Base-by-base conservation (phyloP, 306 rosid species). In the Mucuna pruriens region DNA sequence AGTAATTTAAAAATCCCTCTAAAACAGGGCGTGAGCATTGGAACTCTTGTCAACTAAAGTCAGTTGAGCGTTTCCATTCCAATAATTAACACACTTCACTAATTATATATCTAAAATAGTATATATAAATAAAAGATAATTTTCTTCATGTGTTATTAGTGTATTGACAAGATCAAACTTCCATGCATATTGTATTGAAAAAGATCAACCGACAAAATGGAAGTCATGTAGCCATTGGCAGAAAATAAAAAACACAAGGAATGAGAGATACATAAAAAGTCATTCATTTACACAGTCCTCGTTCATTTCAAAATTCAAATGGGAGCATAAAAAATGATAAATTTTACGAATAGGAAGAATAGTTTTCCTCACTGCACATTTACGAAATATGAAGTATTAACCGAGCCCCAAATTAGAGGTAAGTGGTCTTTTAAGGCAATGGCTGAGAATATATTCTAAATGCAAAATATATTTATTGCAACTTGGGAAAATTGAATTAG, bases 401-500 rank as follows among this genome's bases (percentile, higher is more conserved):
- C 40, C 76, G 4, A 42, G 63, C 79, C 78, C 44, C 71, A 49
- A 15, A 74, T 74, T 48, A 75, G 64, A 64, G 71, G 42, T 16
- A 9, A 10, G 20, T 34, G 15, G 33, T 57, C 33, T 36, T 36
- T 17, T 20, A 64, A 64, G 49, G 76, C 42, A 83, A 29, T 52
- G 74, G 13, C 69, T 52, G 54, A 61, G 65, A 73, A 62, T 78
- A 62, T 78, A 72, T 31, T 57, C 67, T n/a, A n/a, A 66, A 67
- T 20, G 73, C 25, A 76, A 75, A 77, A 45, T 8, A 33, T 6
- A 48, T 52, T 83, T 79, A 84, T 85, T 86, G 77, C 77, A 42
- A 61, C 51, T 65, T 39, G 57, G 64, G 55, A 80, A 87, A 89
- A 85, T 84, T 75, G 73, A 63, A 79, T 89, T 71, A 69, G 71